Base-by-base conservation (phyloP, 805 yeast species). In the Lipomyces starkeyi region DNA sequence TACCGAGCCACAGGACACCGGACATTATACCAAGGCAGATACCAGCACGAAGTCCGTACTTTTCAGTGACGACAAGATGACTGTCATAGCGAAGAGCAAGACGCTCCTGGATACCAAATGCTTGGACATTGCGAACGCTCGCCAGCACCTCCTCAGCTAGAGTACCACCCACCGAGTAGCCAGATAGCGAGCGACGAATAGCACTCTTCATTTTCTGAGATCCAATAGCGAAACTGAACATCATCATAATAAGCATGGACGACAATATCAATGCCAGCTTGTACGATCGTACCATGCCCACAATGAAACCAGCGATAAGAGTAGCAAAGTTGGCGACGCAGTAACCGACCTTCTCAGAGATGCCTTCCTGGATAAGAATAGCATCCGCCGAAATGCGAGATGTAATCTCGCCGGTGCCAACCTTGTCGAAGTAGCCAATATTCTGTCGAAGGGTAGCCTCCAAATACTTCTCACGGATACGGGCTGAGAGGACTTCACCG, bases 371-470 rank as follows among this genome's bases (percentile, higher is more conserved):
- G 61, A 81, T 78, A 55, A 77, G 68, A 40, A 78, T 76, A 20
- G 83, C 80, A 59, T 80, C 83, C 37, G 78, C 76, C 55, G 82
- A 80, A 73, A 81, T 81, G 17, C 83, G 78, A 9, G 83, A 78
- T 8, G 83, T 79, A 37, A 81, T 79, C 67, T 79, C 81, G 29
- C 83, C 83, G 34, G 82, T 77, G 22, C 83, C 83, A 13, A 81
- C 73, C 54, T 76, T 75, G 70, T 81, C 83, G 66, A 81, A 81
- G 66, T 77, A 81, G 20, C 80, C 83, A 37, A 81, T 76, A 60
- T 81, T 81, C 69, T 81, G 83, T 47, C 82, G 75, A 60, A 81
- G 73, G 5, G 81, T 73, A 0, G 82, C 77, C 66, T 72, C 69
- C 47, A 81, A 73, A 64, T 80, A 81, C 58, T 74, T 68, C 66